Percentiles rank a stretch among this genome's conserved stretches.
These are phyloP conservation scores for Lachancea fermentati DNA, from an alignment of 805 yeast species.

Conservation along the genomic window DNA sequence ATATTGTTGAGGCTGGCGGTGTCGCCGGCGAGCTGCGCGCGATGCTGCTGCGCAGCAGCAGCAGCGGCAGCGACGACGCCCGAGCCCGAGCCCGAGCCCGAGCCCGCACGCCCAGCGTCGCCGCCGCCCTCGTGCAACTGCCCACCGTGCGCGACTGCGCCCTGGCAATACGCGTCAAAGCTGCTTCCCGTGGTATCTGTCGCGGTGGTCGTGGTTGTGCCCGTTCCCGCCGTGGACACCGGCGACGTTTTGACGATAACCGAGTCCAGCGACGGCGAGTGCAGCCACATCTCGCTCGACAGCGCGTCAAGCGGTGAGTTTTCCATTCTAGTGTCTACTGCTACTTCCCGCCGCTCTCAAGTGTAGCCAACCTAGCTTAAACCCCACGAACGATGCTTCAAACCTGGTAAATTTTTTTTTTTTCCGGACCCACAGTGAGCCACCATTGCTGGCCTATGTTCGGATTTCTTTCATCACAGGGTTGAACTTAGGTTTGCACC, in stretches of 20 bases:
- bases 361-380: not conserved
- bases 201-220: slow-evolving; percentile 5
- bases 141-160: too few relatives aligned
- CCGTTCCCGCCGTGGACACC: slow-evolving; percentile 7
- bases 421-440: not conserved
- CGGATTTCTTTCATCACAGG: not conserved
- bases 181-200: slow-evolving; percentile 1
- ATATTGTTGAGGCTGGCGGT: slow-evolving; percentile 10
- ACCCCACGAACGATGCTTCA: not conserved
- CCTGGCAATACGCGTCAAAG: slow-evolving; percentile 1
- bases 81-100: not conserved
- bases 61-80: not conserved
- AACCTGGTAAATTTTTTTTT: not conserved
- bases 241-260: slow-evolving; percentile 6
- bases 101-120: not conserved
- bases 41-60: too few relatives aligned
- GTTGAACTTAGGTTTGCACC: slow-evolving; percentile 4
- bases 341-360: not conserved
- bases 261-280: slow-evolving; percentile 10
- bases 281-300: slow-evolving; percentile 4
- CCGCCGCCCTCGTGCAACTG: too few relatives aligned
- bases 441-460: not conserved
- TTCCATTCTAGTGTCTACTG: slow-evolving; percentile 3
- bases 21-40: slow-evolving; percentile 3
- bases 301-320: slow-evolving; percentile 9